Percentiles rank a stretch among this genome's conserved stretches.
Conservation (phyloP, 257 asterid species). For the Solanum corneliomulleri region DNA sequence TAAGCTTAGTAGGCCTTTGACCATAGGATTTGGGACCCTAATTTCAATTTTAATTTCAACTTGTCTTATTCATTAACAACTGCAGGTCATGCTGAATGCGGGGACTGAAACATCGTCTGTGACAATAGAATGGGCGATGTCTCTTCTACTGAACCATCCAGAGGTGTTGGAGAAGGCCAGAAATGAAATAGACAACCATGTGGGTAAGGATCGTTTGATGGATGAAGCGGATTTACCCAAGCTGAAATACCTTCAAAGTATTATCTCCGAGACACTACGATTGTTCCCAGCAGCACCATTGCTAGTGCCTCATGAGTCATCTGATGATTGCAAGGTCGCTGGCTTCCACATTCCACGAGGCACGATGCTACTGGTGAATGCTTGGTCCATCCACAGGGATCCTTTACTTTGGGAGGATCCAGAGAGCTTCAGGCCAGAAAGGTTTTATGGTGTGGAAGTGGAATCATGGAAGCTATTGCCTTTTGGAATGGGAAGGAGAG, state of each 20-base stretch:
- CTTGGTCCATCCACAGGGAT: conserved; percentile 66
- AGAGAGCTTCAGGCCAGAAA: conserved; percentile 35
- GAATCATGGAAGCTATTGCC: conserved; percentile 30
- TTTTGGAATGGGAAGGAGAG: conserved; percentile 69
- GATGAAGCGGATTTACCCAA: conserved; percentile 37
- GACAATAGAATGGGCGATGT: conserved; percentile 61
- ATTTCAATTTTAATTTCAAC: neutral
- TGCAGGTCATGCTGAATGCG: conserved; percentile 34
- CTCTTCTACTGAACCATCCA: conserved; percentile 45
- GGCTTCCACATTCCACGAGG: conserved; percentile 48
- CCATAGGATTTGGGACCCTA: neutral
- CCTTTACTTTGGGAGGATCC: conserved; percentile 49
- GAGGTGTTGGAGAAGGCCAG: conserved; percentile 38
- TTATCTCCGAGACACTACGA: conserved; percentile 36
- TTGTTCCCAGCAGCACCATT: conserved; percentile 42
- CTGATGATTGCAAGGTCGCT: conserved; percentile 28
- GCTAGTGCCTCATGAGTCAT: conserved; percentile 47
- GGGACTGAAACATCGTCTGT: conserved; percentile 45
- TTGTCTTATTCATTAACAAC: neutral
- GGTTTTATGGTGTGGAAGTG: conserved; percentile 21
- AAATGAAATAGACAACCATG: conserved; percentile 30
- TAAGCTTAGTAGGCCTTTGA: neutral
- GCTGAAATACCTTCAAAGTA: conserved; percentile 37
- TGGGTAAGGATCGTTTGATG: conserved; percentile 31
- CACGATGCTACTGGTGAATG: conserved; percentile 44